Conservation (phyloP, 176 grass and related monocot species). For the Pontederia crassipes region DNA sequence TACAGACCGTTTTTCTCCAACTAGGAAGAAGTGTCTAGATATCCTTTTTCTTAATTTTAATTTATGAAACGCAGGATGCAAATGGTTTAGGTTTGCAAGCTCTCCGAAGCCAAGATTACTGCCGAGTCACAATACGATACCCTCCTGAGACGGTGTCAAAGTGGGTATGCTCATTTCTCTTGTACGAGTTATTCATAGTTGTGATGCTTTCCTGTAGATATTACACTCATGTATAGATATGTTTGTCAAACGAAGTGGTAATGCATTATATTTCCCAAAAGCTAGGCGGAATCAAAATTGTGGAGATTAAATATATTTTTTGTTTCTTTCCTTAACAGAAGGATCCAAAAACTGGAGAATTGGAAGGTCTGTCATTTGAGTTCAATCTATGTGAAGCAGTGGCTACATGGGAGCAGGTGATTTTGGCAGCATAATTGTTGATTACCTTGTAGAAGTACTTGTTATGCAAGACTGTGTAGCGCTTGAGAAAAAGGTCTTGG, state of each 20-base stretch:
- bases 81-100: slow-evolving; percentile 81
- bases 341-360: slow-evolving; percentile 65
- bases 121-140: slow-evolving; percentile 56
- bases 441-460: too few species aligned
- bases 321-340: slow-evolving; percentile 26
- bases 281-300: too few species aligned
- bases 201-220: too few species aligned
- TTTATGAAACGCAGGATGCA: slow-evolving; percentile 39
- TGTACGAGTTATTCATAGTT: not conserved
- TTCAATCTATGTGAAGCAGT: slow-evolving; percentile 91
- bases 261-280: too few species aligned
- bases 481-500: too few species aligned
- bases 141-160: slow-evolving; percentile 64
- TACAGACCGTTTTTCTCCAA: too few species aligned
- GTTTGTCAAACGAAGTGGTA: too few species aligned
- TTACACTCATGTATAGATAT: too few species aligned
- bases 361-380: slow-evolving; percentile 78
- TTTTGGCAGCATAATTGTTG: slow-evolving; percentile 8
- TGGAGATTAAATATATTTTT: too few species aligned
- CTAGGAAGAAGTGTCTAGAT: too few species aligned
- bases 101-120: slow-evolving; percentile 36
- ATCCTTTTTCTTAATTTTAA: not conserved
- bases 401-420: slow-evolving; percentile 83
- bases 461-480: too few species aligned
- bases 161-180: slow-evolving; percentile 45